phyloP scores from a whole-genome alignment of 2,329 filamentous ascomycete species.

The Aureobasidium pullulans region DNA sequence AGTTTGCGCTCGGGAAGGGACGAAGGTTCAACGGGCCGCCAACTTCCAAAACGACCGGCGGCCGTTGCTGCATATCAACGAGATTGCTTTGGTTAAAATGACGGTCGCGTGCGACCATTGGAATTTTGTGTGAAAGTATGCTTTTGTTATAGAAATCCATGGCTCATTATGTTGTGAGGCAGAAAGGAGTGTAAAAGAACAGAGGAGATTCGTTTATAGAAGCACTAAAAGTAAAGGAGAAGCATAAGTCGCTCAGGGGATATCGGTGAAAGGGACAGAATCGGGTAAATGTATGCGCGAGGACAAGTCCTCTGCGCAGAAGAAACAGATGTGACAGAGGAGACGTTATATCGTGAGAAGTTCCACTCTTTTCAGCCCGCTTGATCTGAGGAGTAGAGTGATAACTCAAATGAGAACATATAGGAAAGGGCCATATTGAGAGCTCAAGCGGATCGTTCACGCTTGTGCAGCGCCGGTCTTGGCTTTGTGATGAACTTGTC shows the following conservation, averaged over 20 bases:
- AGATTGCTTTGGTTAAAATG: background rate
- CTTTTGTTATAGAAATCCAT: background rate
- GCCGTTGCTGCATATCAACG: background rate
- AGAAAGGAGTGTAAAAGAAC: background rate
- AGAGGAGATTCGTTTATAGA: background rate
- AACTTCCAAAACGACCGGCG: background rate
- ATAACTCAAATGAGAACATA: background rate
- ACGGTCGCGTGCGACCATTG: background rate
- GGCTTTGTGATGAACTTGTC: background rate
- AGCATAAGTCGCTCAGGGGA: conserved; percentile 2
- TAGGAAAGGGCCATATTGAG: background rate
- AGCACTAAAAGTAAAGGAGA: background rate
- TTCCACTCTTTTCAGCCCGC: background rate
- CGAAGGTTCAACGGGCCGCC: conserved; percentile 5
- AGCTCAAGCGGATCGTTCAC: background rate
- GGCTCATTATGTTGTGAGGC: background rate
- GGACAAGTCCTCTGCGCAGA: background rate
- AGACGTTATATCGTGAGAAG: conserved; percentile 7
- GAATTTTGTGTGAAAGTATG: background rate
- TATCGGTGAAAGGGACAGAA: background rate
- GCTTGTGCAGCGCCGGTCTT: conserved; percentile 1
- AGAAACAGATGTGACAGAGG: background rate
- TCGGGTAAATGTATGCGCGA: background rate
- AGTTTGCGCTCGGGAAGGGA: background rate
- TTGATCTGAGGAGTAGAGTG: no score